phyloP scores from a whole-genome alignment of 2,329 filamentous ascomycete species.

The Trichoderma sp. region DNA sequence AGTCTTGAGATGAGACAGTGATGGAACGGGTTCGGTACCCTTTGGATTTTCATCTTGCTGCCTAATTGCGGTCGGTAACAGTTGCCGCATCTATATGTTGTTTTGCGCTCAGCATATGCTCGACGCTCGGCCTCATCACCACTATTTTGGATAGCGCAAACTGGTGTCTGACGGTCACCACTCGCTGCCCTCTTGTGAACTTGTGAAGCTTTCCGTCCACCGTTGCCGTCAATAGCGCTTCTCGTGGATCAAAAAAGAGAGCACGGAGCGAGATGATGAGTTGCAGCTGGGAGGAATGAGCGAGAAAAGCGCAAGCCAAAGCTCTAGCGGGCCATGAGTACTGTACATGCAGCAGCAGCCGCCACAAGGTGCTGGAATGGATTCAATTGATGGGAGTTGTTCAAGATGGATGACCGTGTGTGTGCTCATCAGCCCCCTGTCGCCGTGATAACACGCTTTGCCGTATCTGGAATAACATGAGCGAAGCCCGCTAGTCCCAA shows the following conservation, averaged over 20 bases:
- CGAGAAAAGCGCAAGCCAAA: neutral
- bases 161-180: neutral
- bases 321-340: neutral
- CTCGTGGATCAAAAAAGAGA: neutral
- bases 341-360: neutral
- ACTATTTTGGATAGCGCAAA: neutral
- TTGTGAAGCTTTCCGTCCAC: neutral
- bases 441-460: neutral
- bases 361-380: neutral
- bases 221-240: neutral
- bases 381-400: neutral
- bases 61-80: neutral
- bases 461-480: neutral
- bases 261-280: neutral
- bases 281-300: neutral
- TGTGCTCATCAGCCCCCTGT: neutral
- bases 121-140: constrained; percentile 7
- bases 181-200: neutral
- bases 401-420: neutral
- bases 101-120: neutral
- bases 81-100: neutral
- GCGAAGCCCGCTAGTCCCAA: neutral
- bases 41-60: constrained; percentile 22
- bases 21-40: constrained; percentile 15
- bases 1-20: neutral